Evolutionary conservation across 805 yeast species (phyloP).

Genomic region (Kurtzmaniella fragi): DNA sequence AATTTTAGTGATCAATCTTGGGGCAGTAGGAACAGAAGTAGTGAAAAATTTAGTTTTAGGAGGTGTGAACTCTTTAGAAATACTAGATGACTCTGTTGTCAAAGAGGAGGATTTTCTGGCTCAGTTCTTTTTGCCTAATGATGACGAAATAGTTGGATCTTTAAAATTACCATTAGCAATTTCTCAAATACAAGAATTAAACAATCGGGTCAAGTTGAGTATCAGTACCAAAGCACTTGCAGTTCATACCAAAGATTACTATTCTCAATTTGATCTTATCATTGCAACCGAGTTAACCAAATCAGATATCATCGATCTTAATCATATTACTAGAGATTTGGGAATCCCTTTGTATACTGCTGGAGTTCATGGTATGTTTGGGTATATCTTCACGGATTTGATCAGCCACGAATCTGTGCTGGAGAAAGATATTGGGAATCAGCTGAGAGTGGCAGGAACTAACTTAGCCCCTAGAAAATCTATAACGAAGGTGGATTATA

Average conservation of each 20-base stretch:
- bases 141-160: slow-evolving; percentile 50
- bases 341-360: slow-evolving; percentile 64
- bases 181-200: slow-evolving; percentile 61
- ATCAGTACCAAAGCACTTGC: slow-evolving; percentile 31
- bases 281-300: slow-evolving; percentile 64
- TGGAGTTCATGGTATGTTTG: slow-evolving; percentile 75
- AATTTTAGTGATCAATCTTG: slow-evolving; percentile 64
- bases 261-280: slow-evolving; percentile 58
- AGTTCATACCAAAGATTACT: slow-evolving; percentile 25
- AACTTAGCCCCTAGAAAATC: slow-evolving; percentile 43
- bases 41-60: slow-evolving; percentile 82
- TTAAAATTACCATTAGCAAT: slow-evolving; percentile 51
- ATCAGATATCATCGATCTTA: slow-evolving; percentile 41
- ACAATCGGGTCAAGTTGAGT: slow-evolving; percentile 66
- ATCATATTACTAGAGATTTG: slow-evolving; percentile 49
- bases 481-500: slow-evolving; percentile 22
- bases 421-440: slow-evolving; percentile 47
- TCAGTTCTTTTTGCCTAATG: slow-evolving; percentile 65
- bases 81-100: slow-evolving; percentile 56
- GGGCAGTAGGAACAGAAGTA: slow-evolving; percentile 77
- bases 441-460: slow-evolving; percentile 38
- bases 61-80: slow-evolving; percentile 76
- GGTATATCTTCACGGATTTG: slow-evolving; percentile 76
- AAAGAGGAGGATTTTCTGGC: slow-evolving; percentile 60
- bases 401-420: slow-evolving; percentile 54